Conservation (phyloP, 129 eudicot species). For the carrot (Daucus carota) region DH1_v3.0 NC_030383.2:39951501-39952000, state of each 20-base stretch:
- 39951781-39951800: constrained; percentile 40
- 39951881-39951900: constrained; percentile 86
- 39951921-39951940: constrained; percentile 95
- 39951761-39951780: constrained; percentile 31
- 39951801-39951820: constrained; percentile 47
- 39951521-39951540: too few species aligned
- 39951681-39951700: constrained; percentile 12
- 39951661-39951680: constrained; percentile 21
- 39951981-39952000: constrained; percentile 16
- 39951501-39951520: too few species aligned
- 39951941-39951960: constrained; percentile 78
- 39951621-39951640: not conserved
- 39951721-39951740: constrained; percentile 13
- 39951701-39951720: not conserved
- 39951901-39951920: constrained; percentile 87
- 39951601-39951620: not conserved
- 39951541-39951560: too few species aligned
- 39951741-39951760: constrained; percentile 32
- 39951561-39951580: not conserved
- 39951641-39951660: constrained; percentile 31
- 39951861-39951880: constrained; percentile 75
- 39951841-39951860: constrained; percentile 48
- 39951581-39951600: not conserved
- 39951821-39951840: constrained; percentile 53
- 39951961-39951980: constrained; percentile 79